A percentile compares a stretch with the other conserved stretches of the same genome.
Evolutionary conservation across 495 filamentous ascomycete species (phyloP).

Genomic region (Penicillium daleae): DNA sequence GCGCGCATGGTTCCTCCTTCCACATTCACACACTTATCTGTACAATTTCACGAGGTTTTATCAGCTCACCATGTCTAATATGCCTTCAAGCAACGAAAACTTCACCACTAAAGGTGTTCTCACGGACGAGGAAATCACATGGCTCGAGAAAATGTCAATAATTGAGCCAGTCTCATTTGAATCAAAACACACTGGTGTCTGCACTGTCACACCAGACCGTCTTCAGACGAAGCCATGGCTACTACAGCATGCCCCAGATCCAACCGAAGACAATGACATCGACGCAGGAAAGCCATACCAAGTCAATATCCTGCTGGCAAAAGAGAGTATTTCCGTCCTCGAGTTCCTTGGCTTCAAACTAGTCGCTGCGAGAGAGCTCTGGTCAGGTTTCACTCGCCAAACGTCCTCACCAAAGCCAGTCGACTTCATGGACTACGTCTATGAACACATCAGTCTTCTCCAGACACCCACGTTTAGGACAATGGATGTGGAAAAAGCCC

Average conservation of each 20-base stretch:
- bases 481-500: neutral
- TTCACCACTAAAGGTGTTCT: neutral
- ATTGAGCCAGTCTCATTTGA: neutral
- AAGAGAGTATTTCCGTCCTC: neutral
- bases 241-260: neutral
- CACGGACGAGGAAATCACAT: neutral
- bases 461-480: neutral
- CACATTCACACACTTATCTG: neutral
- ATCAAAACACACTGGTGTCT: neutral
- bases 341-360: neutral
- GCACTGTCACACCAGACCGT: neutral
- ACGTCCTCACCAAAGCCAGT: neutral
- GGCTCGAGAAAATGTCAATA: neutral
- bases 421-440: neutral
- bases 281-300: neutral
- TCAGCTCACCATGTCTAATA: neutral
- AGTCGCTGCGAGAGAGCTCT: neutral
- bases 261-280: neutral
- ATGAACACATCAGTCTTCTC: neutral
- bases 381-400: neutral
- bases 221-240: neutral
- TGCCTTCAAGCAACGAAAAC: neutral
- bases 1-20: neutral
- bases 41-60: neutral
- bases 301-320: neutral